Base-by-base conservation (phyloP, 805 yeast species). In the Pichia californica region DNA sequence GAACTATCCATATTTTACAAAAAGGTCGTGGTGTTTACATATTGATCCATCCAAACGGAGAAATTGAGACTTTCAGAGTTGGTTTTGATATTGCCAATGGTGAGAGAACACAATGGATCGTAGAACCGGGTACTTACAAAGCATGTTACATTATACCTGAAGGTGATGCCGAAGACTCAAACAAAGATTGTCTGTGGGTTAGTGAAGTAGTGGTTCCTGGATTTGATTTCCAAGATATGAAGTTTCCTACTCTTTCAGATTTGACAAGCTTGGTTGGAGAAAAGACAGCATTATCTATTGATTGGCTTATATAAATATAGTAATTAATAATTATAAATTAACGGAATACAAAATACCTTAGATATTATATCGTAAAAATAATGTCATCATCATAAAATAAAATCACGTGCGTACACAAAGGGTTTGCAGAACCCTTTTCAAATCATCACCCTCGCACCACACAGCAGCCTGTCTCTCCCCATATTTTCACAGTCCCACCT, bases 171-270 rank as follows among this genome's bases (percentile, higher is more conserved):
- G 60, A 52, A 7, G 70, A 59, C 30, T 53, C 61, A 26, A 52
- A 52, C 16, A 60, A 68, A 27, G 76, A 74, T 35, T 67, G 63
- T 40, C 50, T 76, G 25, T 56, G 73, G 42, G 74, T 74, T 35
- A 74, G 79, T 53, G 80, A 76, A 50, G 77, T 77, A 18, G 82
- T 77, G 16, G 79, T 76, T 11, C 82, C 82, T 5, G 83, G 83
- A 0, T 77, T 77, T 52, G 81, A 77, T 43, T 77, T 66, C 49
- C 68, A 65, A 11, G 82, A 77, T 49, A 79, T 74, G 48, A 55
- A 59, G 35, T 74, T 74, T 52, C 61, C 76, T 64, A 59, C 62
- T 16, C 44, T 50, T 18, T 58, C 62, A 1, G 62, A 58, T 21
- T 54, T 74, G 32, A 48, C 37, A 4, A 45, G 49, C 5, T 52